Evolutionary conservation across 2,329 filamentous ascomycete species (phyloP).

Genomic region (Lasiodiplodia theobromae): DNA sequence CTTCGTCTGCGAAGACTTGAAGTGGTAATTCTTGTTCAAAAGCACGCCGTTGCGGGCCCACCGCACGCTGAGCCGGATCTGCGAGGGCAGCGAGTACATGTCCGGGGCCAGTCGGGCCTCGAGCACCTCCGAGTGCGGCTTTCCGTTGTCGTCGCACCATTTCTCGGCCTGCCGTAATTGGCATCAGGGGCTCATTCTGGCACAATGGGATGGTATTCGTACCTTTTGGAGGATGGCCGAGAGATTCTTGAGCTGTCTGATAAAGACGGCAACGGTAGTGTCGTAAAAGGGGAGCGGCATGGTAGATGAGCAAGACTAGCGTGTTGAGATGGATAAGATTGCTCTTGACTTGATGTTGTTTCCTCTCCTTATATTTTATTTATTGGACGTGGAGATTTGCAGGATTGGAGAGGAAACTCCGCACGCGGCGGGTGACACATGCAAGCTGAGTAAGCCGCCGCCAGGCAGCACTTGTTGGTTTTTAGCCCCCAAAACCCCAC

Average conservation of each 20-base stretch:
- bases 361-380: too few relatives aligned
- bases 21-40: conserved; percentile 45
- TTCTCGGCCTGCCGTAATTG: background rate
- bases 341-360: too few relatives aligned
- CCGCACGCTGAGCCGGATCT: conserved; percentile 56
- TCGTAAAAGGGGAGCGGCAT: conserved; percentile 42
- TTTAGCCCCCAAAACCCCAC: too few relatives aligned
- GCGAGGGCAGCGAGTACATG: conserved; percentile 59
- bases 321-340: too few relatives aligned
- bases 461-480: too few relatives aligned
- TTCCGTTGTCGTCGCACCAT: conserved; percentile 12
- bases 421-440: too few relatives aligned
- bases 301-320: conserved; percentile 14
- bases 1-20: conserved; percentile 33
- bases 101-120: conserved; percentile 55
- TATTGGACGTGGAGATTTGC: too few relatives aligned
- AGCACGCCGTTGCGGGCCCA: conserved; percentile 47
- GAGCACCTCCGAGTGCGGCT: conserved; percentile 44
- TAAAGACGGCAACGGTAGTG: conserved; percentile 51
- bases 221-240: conserved; percentile 54
- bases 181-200: background rate
- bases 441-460: too few relatives aligned
- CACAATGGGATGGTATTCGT: conserved; percentile 43
- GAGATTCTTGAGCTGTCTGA: conserved; percentile 53
- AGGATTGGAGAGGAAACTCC: too few relatives aligned